phyloP scores from a whole-genome alignment of 306 rosid genomes.

The Fragaria ananassa region DNA sequence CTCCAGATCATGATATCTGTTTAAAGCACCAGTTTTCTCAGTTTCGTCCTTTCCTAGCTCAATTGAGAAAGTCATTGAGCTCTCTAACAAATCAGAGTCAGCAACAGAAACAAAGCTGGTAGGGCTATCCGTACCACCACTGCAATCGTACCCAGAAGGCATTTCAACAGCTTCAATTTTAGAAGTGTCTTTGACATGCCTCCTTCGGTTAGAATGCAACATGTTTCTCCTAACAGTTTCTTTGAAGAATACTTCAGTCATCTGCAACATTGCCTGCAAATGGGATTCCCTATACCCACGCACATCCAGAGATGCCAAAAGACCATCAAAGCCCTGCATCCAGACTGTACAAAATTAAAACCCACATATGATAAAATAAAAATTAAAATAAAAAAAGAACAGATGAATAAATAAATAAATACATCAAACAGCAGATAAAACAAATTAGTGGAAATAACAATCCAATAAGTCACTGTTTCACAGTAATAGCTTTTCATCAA shows the following conservation, averaged over 20 bases:
- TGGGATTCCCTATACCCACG: constrained; percentile 77
- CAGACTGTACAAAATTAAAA: constrained; percentile 15
- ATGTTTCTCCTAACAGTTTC: constrained; percentile 45
- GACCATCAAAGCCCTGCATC: constrained; percentile 66
- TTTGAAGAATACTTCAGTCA: constrained; percentile 52
- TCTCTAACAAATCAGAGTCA: constrained; percentile 43
- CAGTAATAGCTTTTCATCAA: not conserved
- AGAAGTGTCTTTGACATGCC: constrained; percentile 30
- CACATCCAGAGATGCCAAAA: constrained; percentile 62
- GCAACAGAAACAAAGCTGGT: constrained; percentile 29
- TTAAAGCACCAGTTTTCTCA: constrained; percentile 44
- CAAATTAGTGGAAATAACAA: not conserved
- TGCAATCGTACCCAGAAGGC: constrained; percentile 28
- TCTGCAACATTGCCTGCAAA: constrained; percentile 62
- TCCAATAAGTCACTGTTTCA: not conserved
- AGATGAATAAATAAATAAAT: not conserved
- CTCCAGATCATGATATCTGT: constrained; percentile 68
- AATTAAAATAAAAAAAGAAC: not conserved
- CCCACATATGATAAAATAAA: constrained; percentile 22
- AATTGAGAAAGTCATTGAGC: constrained; percentile 54
- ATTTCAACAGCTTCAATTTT: constrained; percentile 35
- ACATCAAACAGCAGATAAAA: not conserved
- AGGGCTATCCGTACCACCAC: constrained; percentile 33
- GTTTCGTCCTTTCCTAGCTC: constrained; percentile 53
- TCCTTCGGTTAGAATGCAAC: constrained; percentile 20